Percentiles rank a stretch among this genome's conserved stretches.
phyloP scores from a whole-genome alignment of 495 filamentous ascomycete species.

The Neurospora tetrasperma region DNA sequence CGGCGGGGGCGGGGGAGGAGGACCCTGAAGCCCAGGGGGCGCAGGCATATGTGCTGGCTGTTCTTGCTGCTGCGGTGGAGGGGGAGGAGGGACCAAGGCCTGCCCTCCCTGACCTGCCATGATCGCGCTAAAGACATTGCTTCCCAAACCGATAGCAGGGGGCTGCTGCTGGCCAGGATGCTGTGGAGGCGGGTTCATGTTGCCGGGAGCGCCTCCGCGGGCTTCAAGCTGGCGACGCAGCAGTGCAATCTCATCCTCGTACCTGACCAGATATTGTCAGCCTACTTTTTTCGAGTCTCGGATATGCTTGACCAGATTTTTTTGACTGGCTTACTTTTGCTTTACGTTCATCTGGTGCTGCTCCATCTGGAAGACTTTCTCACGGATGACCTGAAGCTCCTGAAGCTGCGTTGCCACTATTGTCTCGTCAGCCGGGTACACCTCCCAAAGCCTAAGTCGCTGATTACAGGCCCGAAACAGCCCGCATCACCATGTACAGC shows the following conservation, averaged over 20 bases:
- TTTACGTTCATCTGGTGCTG: slow-evolving; percentile 79
- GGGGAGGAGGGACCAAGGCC: slow-evolving; percentile 80
- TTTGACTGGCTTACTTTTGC: slow-evolving; percentile 56
- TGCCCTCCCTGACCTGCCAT: slow-evolving; percentile 85
- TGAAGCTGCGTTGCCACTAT: slow-evolving; percentile 77
- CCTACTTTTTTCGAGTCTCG: background rate
- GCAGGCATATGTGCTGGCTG: slow-evolving; percentile 50
- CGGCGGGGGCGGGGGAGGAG: slow-evolving; percentile 48
- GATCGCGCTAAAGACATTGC: slow-evolving; percentile 87
- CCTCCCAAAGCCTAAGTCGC: background rate
- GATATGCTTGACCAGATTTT: background rate
- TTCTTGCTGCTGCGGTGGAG: slow-evolving; percentile 49
- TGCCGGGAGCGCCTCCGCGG: slow-evolving; percentile 54
- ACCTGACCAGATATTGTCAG: slow-evolving; percentile 42
- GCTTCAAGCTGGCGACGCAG: slow-evolving; percentile 80
- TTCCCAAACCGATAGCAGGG: slow-evolving; percentile 81
- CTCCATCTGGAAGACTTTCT: slow-evolving; percentile 85
- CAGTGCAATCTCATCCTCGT: slow-evolving; percentile 81
- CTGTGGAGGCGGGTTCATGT: slow-evolving; percentile 55
- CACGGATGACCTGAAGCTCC: slow-evolving; percentile 85
- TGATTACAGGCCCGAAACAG: background rate
- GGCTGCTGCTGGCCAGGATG: slow-evolving; percentile 60
- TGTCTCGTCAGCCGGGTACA: background rate
- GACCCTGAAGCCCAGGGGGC: slow-evolving; percentile 53
- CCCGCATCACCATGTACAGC: background rate